Evolutionary conservation across 306 rosid genomes (phyloP), one percentile per base, ranked within the genome.

Genomic region (Rosa chinensis): DNA sequence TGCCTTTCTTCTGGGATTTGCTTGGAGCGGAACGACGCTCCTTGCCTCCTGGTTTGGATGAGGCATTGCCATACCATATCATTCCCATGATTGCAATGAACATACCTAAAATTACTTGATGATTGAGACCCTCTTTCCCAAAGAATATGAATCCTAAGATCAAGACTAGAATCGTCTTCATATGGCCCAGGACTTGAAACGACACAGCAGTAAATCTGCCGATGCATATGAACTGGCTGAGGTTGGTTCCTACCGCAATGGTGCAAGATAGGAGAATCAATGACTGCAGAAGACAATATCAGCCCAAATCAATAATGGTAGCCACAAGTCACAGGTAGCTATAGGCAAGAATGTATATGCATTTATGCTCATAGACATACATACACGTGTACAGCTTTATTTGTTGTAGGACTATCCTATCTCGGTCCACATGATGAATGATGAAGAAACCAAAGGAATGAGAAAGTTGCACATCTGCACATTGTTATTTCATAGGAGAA

Each of bases 41-140:
- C 72, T 90, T 92, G 73, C 96, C 97, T 67, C 89, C 97, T 14
- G 96, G 91, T 82, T 89, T 86, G 20, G 96, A 81, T 61, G 93
- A 90, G 77, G 96, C 97, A 39, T 92, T 89, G 53, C 96, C 93
- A 35, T 90, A 90, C 97, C 97, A 92, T 39, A 90, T 69, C 96
- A 92, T 90, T 75, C 95, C 93, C 47, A 44, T 61, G 70, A 92
- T 91, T 6, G 96, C 96, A 49, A 90, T 82, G 45, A 59, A 8
- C 97, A 92, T 92, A 68, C 97, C 97, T 6, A 89, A 3, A 70
- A 92, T 81, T 9, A 92, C 93, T n/a, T 92, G 93, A 11, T 74
- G 39, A 76, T 82, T 89, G 72, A 88, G 90, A 68, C 97, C 97
- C 80, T 90, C 97, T 81, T 87, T 90, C 17, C 96, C 97, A 45